A percentile compares a stretch with the other conserved stretches of the same genome.
phyloP scores from a whole-genome alignment of 495 filamentous ascomycete species.

The Astrothelium macrocarpum region DNA sequence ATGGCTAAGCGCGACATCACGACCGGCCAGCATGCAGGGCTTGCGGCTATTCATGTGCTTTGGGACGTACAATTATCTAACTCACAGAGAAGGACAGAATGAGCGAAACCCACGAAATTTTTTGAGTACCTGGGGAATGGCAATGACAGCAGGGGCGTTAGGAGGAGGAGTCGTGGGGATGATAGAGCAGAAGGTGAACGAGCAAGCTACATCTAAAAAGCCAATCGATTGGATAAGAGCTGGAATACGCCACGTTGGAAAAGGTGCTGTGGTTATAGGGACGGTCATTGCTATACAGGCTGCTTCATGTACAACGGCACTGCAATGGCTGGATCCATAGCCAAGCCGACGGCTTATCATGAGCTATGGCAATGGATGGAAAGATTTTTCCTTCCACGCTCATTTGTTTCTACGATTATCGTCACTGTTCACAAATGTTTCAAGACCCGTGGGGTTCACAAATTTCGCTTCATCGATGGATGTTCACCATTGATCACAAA shows the following conservation, averaged over 20 bases:
- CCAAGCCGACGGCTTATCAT: too few relatives aligned
- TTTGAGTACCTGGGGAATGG: background rate
- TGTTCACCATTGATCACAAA: too few relatives aligned
- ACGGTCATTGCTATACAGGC: background rate
- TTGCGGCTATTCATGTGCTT: background rate
- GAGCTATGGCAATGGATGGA: too few relatives aligned
- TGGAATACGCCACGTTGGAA: background rate
- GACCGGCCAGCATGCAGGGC: background rate
- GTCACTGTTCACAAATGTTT: too few relatives aligned
- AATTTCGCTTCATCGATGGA: too few relatives aligned
- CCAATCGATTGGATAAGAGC: background rate
- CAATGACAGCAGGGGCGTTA: background rate
- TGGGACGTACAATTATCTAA: background rate
- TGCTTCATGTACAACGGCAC: background rate
- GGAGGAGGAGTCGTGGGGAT: background rate
- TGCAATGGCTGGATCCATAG: background rate
- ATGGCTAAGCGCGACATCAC: background rate
- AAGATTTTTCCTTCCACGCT: too few relatives aligned
- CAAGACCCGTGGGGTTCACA: too few relatives aligned
- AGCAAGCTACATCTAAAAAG: background rate
- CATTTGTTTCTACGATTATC: too few relatives aligned
- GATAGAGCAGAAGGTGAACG: background rate
- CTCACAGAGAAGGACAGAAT: background rate
- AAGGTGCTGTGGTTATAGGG: background rate
- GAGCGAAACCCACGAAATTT: background rate